Percentiles rank a stretch among this genome's conserved stretches.
These are phyloP conservation scores for Fusarium sp. DNA, from an alignment of 2,329 filamentous ascomycete genomes.

Conservation along the genomic window DNA sequence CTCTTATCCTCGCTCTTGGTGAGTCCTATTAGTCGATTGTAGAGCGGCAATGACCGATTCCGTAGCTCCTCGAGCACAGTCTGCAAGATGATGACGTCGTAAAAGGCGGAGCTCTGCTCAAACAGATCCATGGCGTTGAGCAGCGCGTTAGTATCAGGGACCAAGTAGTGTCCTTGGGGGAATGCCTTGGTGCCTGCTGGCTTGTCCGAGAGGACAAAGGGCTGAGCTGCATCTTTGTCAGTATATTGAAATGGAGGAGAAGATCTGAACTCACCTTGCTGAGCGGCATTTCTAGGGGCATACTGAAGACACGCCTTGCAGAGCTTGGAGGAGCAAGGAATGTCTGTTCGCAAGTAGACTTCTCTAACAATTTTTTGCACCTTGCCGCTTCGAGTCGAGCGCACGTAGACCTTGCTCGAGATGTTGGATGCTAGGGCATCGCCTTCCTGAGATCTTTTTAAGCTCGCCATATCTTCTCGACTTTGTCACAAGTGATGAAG, in stretches of 20 bases:
- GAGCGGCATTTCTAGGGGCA: slow-evolving; percentile 80
- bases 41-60: slow-evolving; percentile 90
- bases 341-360: slow-evolving; percentile 93
- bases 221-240: slow-evolving; percentile 63
- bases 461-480: slow-evolving; percentile 64
- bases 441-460: slow-evolving; percentile 64
- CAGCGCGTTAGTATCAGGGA: slow-evolving; percentile 96
- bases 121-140: slow-evolving; percentile 97
- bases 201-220: slow-evolving; percentile 87
- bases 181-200: slow-evolving; percentile 84
- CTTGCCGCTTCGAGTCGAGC: slow-evolving; percentile 93
- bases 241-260: background rate
- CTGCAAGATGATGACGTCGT: slow-evolving; percentile 95
- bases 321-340: slow-evolving; percentile 92
- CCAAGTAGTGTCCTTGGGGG: slow-evolving; percentile 87
- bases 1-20: slow-evolving; percentile 97
- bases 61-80: slow-evolving; percentile 96
- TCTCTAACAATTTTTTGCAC: slow-evolving; percentile 99
- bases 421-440: slow-evolving; percentile 73
- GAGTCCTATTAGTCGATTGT: slow-evolving; percentile 88
- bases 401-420: slow-evolving; percentile 93
- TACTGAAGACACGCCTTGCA: slow-evolving; percentile 77
- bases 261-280: slow-evolving; percentile 66
- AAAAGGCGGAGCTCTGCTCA: slow-evolving; percentile 88
- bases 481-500: slow-evolving; percentile 2